Conservation (phyloP, 140 eudicot genomes). For the Erigeron philadelphicus region DNA sequence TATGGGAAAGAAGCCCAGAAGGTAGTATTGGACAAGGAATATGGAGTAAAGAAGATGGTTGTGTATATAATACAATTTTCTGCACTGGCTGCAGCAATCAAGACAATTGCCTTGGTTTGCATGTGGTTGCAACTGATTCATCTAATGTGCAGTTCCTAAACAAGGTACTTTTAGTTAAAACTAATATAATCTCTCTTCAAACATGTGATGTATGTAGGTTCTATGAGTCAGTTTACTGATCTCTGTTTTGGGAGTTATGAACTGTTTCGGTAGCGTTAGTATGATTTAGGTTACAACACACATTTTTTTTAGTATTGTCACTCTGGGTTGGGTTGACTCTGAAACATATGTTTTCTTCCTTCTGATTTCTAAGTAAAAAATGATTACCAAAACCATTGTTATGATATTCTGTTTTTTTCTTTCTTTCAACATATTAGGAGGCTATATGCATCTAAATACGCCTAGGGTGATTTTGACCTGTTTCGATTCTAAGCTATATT, state of each 20-base stretch:
- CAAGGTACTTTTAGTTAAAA: conserved; percentile 45
- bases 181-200: neutral
- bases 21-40: conserved; percentile 52
- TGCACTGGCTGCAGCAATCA: conserved; percentile 64
- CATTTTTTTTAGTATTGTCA: neutral
- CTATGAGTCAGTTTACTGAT: neutral
- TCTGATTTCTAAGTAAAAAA: neutral
- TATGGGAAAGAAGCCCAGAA: conserved; percentile 35
- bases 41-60: conserved; percentile 94
- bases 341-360: neutral
- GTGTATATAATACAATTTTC: conserved; percentile 60
- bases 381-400: neutral
- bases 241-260: conserved; percentile 1
- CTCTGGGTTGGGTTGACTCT: neutral
- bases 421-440: neutral
- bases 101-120: conserved; percentile 62
- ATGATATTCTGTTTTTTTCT: neutral
- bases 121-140: conserved; percentile 79
- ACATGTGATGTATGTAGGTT: neutral
- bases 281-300: neutral
- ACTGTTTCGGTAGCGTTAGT: neutral
- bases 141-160: conserved; percentile 51
- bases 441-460: neutral
- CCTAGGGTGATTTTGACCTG: neutral
- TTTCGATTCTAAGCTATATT: too few relatives aligned